A percentile compares a stretch with the other conserved stretches of the same genome.
Conservation (phyloP, 306 rosid species). For the Quercus wislizeni region DNA sequence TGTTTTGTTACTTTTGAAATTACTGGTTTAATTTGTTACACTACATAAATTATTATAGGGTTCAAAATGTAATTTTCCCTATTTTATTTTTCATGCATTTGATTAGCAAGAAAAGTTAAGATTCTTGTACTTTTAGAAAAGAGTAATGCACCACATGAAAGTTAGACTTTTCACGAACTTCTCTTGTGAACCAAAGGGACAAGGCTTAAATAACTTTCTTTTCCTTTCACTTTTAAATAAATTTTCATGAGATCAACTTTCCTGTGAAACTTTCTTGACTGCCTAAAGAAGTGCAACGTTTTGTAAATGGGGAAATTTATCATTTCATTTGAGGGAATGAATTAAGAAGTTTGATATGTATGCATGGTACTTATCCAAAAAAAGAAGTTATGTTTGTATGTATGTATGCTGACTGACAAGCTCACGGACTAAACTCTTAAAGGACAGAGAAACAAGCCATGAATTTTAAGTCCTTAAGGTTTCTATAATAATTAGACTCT, state of each 20-base stretch:
- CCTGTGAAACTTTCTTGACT: neutral
- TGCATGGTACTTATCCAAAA: neutral
- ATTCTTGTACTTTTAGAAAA: neutral
- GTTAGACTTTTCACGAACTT: neutral
- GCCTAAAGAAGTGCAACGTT: neutral
- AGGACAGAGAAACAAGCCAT: neutral
- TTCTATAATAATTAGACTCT: neutral
- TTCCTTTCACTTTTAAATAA: neutral
- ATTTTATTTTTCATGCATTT: neutral
- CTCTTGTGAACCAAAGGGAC: neutral
- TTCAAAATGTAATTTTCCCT: no score
- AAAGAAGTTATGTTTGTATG: no score
- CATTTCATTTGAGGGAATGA: neutral
- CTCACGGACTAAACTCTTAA: neutral
- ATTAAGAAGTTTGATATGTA: neutral
- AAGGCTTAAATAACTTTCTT: neutral
- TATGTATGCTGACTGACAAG: neutral
- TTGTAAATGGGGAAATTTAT: neutral
- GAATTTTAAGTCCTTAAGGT: neutral
- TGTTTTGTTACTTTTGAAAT: no score
- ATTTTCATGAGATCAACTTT: neutral
- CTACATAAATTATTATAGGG: no score
- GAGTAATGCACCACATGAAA: neutral
- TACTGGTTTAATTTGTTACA: no score
- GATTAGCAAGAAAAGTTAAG: no score